These are phyloP conservation scores for Trichoderma semiorbis DNA, from an alignment of 2,329 filamentous ascomycete species.

Conservation along the genomic window DNA sequence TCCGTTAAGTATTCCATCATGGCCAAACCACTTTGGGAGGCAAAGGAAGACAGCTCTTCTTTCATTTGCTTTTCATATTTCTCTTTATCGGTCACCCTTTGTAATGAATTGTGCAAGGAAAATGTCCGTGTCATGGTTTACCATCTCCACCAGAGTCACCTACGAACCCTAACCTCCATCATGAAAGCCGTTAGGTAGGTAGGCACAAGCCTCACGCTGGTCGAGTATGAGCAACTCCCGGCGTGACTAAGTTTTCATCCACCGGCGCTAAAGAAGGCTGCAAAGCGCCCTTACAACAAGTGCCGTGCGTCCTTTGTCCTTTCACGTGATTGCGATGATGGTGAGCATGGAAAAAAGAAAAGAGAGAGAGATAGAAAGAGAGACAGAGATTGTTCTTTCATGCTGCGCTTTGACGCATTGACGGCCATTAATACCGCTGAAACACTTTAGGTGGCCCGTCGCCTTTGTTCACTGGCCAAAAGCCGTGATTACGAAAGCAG, in stretches of 20 bases:
- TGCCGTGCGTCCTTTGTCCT: neutral
- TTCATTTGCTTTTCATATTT: neutral
- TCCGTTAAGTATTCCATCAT: neutral
- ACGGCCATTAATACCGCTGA: neutral
- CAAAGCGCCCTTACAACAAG: neutral
- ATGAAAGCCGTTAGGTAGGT: neutral
- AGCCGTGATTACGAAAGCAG: constrained; percentile 7
- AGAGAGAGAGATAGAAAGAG: neutral
- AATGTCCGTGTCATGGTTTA: neutral
- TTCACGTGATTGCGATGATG: neutral
- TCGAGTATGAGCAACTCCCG: neutral
- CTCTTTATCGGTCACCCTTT: neutral
- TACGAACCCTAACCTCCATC: neutral
- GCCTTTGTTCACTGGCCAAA: neutral
- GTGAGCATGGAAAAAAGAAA: neutral
- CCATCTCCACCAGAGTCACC: neutral
- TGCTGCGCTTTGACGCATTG: neutral
- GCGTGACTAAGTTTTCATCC: neutral
- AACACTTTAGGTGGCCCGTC: neutral
- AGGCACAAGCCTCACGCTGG: neutral
- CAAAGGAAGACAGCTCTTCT: neutral
- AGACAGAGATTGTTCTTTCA: neutral
- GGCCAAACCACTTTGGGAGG: neutral
- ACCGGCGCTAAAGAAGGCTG: neutral
- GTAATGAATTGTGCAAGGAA: neutral